A percentile compares a stretch with the other conserved stretches of the same genome.
Conservation (phyloP, 345 rosid genomes). For the Brassica napus region DNA sequence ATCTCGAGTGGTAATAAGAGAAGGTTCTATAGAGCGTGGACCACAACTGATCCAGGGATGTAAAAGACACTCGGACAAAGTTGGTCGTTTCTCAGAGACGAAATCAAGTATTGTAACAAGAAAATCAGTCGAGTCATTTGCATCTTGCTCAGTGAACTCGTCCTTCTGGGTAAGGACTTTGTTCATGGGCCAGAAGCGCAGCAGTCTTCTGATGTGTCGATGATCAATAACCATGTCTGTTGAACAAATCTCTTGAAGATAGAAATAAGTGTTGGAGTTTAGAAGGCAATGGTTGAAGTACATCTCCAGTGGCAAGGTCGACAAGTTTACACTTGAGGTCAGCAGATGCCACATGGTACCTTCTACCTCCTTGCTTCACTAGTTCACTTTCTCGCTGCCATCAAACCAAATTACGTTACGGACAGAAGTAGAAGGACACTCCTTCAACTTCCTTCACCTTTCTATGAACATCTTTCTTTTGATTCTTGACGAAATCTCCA, state of each 20-base stretch:
- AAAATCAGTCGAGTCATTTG: constrained; percentile 70
- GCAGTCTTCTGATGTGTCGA: constrained; percentile 72
- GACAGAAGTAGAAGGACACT: constrained; percentile 28
- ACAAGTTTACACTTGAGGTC: constrained; percentile 81
- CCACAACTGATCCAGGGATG: constrained; percentile 73
- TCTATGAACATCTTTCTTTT: constrained; percentile 52
- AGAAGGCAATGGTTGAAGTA: constrained; percentile 14
- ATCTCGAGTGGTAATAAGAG: constrained; percentile 23
- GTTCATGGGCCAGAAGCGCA: constrained; percentile 83
- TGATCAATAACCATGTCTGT: constrained; percentile 62
- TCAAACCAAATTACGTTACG: constrained; percentile 1
- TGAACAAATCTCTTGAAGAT: constrained; percentile 71
- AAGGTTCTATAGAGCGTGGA: constrained; percentile 55
- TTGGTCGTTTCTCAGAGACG: constrained; percentile 76
- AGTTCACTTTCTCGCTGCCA: constrained; percentile 35
- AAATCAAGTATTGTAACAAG: constrained; percentile 76
- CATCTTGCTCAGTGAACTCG: constrained; percentile 76
- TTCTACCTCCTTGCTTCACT: constrained; percentile 35
- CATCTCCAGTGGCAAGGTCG: constrained; percentile 85
- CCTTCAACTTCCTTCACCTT: background rate
- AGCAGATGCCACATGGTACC: constrained; percentile 51
- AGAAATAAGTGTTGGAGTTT: background rate
- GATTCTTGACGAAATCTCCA: constrained; percentile 65
- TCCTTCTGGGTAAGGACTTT: constrained; percentile 81
- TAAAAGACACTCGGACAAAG: constrained; percentile 72